These are phyloP conservation scores for Aspergillus sp. DNA, from an alignment of 2,329 filamentous ascomycete species.

Conservation along the genomic window DNA sequence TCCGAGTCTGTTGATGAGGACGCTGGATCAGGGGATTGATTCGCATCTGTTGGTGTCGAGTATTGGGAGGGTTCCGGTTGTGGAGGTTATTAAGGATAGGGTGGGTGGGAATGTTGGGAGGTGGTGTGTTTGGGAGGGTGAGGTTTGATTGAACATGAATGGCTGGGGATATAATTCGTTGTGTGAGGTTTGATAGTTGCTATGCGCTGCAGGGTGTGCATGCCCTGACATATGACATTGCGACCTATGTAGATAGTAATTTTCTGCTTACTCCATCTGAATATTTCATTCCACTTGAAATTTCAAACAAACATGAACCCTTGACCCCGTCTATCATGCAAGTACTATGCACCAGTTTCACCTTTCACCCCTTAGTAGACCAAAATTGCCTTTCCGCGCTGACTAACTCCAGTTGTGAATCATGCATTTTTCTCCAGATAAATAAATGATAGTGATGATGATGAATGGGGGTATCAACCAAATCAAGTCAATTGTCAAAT, in stretches of 20 bases:
- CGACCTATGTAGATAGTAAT: neutral
- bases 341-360: neutral
- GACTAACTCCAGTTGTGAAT: constrained; percentile 31
- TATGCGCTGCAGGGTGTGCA: too few relatives aligned
- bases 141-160: neutral
- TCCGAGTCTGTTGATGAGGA: constrained; percentile 36
- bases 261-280: neutral
- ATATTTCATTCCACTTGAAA: neutral
- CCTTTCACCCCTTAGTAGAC: neutral
- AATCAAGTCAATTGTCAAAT: constrained; percentile 6
- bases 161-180: neutral
- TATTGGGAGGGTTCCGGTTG: constrained; percentile 25
- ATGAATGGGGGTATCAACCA: constrained; percentile 30
- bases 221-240: neutral
- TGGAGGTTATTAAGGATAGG: constrained; percentile 46
- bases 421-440: constrained; percentile 14
- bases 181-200: neutral
- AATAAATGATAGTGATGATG: constrained; percentile 14
- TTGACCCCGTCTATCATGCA: neutral
- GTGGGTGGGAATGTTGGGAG: constrained; percentile 36
- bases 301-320: neutral
- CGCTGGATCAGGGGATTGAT: constrained; percentile 44
- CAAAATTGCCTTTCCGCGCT: constrained; percentile 10
- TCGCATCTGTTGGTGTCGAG: constrained; percentile 40
- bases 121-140: constrained; percentile 36